phyloP scores from a whole-genome alignment of 371 early-diverging fungal genomes.

The Lichtheimia ornata region DNA sequence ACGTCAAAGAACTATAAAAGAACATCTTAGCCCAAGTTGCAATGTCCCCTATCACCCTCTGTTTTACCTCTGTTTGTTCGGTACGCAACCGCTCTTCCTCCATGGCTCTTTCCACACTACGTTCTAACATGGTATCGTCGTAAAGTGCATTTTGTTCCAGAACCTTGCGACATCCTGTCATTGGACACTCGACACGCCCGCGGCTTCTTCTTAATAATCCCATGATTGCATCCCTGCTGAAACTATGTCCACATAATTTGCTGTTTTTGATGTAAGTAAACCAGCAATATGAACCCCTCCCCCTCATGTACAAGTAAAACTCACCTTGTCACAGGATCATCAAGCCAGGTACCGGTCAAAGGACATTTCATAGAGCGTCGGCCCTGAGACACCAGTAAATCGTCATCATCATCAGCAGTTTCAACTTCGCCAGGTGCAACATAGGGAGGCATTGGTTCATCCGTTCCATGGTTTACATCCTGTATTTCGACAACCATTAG shows the following conservation, averaged over 20 bases:
- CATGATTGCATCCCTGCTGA: not conserved
- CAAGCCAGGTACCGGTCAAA: not conserved
- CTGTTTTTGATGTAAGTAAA: not conserved
- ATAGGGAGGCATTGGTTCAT: constrained; percentile 1
- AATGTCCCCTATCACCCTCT: not conserved
- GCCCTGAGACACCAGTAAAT: not conserved
- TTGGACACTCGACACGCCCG: not conserved
- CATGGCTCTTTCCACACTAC: constrained; percentile 3
- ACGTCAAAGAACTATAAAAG: not conserved
- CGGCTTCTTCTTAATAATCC: not conserved
- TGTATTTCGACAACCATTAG: not conserved
- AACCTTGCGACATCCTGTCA: not conserved
- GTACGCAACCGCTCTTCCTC: not conserved
- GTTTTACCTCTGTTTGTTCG: not conserved
- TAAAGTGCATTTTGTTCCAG: not conserved
- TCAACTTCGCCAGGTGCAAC: not conserved
- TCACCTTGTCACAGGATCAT: not conserved
- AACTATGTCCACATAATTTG: not conserved
- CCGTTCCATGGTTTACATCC: not conserved
- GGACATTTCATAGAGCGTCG: not conserved
- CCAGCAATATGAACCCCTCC: not conserved
- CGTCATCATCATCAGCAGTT: not conserved
- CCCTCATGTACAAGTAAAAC: not conserved
- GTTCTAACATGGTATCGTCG: constrained; percentile 2
- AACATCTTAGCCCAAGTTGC: not conserved